Conservation (phyloP, 768 basidiomycete species). For the Tricholoma matsutake region DNA sequence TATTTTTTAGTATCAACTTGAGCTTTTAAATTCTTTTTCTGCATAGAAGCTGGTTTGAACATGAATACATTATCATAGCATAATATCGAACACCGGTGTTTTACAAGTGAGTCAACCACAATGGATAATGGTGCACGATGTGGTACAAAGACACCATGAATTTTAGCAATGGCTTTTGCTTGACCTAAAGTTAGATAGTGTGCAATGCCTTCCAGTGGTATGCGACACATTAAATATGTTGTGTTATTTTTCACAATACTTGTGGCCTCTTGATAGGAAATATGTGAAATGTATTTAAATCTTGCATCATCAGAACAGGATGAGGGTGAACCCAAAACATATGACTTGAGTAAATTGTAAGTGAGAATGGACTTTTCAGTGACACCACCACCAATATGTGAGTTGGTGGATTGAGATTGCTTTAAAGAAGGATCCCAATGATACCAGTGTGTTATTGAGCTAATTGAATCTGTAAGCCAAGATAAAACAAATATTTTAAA, state of each 20-base stretch:
- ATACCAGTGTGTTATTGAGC: too few relatives aligned
- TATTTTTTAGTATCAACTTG: neutral
- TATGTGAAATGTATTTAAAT: constrained; percentile 1
- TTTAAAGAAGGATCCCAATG: too few relatives aligned
- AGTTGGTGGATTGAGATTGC: neutral
- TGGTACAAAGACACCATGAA: too few relatives aligned
- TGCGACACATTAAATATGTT: too few relatives aligned
- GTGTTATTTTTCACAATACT: too few relatives aligned
- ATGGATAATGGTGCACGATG: too few relatives aligned
- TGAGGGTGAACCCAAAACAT: neutral
- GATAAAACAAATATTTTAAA: neutral
- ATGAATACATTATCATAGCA: constrained; percentile 2
- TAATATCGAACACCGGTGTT: too few relatives aligned
- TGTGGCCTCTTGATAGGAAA: too few relatives aligned
- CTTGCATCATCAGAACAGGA: neutral
- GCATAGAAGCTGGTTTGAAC: neutral
- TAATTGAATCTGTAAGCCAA: neutral
- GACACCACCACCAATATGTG: constrained; percentile 1
- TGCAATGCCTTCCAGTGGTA: too few relatives aligned
- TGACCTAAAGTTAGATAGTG: too few relatives aligned
- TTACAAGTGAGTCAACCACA: too few relatives aligned
- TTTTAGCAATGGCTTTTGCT: too few relatives aligned
- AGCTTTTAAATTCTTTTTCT: neutral
- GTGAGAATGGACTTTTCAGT: neutral
- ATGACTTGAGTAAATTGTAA: constrained; percentile 2